Conservation (phyloP, 2,329 filamentous ascomycete genomes). For the Xylaria sp. region DNA sequence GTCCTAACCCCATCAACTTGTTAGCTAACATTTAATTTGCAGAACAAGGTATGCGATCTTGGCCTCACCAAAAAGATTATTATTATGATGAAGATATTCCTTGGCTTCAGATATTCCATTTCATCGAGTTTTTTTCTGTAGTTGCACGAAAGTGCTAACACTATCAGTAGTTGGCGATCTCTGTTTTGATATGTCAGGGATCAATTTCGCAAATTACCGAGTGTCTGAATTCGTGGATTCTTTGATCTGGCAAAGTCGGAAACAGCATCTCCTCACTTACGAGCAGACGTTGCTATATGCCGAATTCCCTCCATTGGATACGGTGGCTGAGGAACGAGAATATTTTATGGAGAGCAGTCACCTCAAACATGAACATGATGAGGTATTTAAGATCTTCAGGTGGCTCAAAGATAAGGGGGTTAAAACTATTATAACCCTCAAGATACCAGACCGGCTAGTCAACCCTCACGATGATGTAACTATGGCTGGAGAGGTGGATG, state of each 20-base stretch:
- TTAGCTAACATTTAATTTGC: too few relatives aligned
- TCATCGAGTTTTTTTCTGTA: too few relatives aligned
- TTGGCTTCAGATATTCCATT: too few relatives aligned
- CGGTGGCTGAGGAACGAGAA: neutral
- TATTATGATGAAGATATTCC: too few relatives aligned
- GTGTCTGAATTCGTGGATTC: neutral
- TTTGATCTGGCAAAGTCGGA: neutral
- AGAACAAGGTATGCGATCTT: too few relatives aligned
- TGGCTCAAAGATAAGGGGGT: neutral
- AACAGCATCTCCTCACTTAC: neutral
- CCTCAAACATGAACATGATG: neutral
- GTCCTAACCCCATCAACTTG: too few relatives aligned
- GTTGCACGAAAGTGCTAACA: too few relatives aligned
- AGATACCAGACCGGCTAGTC: neutral
- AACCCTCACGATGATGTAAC: neutral
- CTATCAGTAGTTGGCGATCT: neutral
- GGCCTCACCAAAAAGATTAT: too few relatives aligned
- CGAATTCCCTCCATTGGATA: neutral
- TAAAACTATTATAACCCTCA: neutral
- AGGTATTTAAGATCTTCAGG: neutral
- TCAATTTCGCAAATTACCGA: neutral
- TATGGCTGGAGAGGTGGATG: neutral
- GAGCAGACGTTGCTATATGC: neutral
- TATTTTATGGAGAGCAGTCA: neutral
- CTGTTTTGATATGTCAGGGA: neutral